Evolutionary conservation across 2,329 filamentous ascomycete genomes (phyloP), one percentile per base, ranked within the genome.

Genomic region (Stagonosporopsis chrysanthemi): DNA sequence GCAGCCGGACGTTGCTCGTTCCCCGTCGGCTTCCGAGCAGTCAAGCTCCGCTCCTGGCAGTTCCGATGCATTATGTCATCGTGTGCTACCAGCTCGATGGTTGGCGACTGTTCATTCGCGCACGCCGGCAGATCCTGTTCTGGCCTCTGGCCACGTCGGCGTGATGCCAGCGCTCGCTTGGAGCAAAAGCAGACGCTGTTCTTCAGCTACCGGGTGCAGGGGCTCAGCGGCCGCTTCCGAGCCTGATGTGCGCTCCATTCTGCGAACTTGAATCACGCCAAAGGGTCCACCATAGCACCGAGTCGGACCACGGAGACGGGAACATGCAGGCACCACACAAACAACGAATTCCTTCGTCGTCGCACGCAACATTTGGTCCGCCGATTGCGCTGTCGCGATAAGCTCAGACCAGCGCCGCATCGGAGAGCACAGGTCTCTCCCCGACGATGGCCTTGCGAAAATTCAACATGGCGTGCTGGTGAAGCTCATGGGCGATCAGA

Each of bases 61-160:
- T 36, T 29, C 60, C 51, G 53, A 58, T 39, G 41, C 43, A 53
- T 65, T 65, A 64, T 62, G 66, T 63, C 65, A 65, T 66, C 39
- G 28, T 24, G 23, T 52, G 52, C 29, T 8, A 22, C 52, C 38
- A 49, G 28, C 48, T 53, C 50, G 54, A 49, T 36, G 42, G 39
- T 50, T 57, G 48, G 52, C 49, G 41, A 60, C 48, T 47, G 46
- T 45, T 55, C 31, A 50, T 54, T 64, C 55, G 62, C 8, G 11
- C 9, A 61, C 57, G 31, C 49, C 29, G 42, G 29, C 42, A 52
- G 48, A 45, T 48, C 26, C 42, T 36, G 44, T 69, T 69, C 39
- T 52, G 19, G 22, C 35, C 51, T 58, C 58, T 69, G 65, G 59
- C 74, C 62, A 66, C 56, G 57, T 58, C 56, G 62, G 59, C 57